Evolutionary conservation across 2,329 filamentous ascomycete genomes (phyloP).

Genomic region (Cryphonectria carpinicola): DNA sequence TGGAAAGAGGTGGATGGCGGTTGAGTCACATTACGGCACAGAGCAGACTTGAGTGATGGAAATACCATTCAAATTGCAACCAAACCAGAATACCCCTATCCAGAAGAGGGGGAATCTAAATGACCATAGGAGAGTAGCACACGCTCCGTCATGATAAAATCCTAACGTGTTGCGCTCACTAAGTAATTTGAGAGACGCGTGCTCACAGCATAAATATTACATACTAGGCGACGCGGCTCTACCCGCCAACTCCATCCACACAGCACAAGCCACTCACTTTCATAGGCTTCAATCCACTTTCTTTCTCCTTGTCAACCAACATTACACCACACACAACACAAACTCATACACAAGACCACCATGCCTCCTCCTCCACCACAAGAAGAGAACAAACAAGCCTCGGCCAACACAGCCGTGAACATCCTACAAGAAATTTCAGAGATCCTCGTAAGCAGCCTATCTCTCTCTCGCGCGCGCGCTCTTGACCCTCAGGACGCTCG

Average conservation of each 20-base stretch:
- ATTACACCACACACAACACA: conserved; percentile 10
- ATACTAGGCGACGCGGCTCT: background rate
- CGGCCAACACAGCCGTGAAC: conserved; percentile 80
- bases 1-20: background rate
- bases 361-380: conserved; percentile 46
- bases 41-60: background rate
- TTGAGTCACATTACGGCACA: background rate
- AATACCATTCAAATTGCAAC: background rate
- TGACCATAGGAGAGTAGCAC: background rate
- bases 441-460: conserved; percentile 66
- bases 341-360: conserved; percentile 25
- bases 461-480: background rate
- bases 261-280: background rate
- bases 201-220: too few relatives aligned
- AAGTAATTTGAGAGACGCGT: background rate
- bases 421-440: conserved; percentile 86
- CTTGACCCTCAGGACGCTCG: background rate
- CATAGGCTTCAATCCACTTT: background rate
- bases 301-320: background rate
- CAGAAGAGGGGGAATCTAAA: background rate
- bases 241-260: conserved; percentile 9
- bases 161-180: background rate
- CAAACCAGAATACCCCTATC: background rate
- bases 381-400: conserved; percentile 67
- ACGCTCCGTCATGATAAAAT: background rate